phyloP scores from a whole-genome alignment of 1,284 basidiomycete genomes.

The Apiotrichum montevideense region DNA sequence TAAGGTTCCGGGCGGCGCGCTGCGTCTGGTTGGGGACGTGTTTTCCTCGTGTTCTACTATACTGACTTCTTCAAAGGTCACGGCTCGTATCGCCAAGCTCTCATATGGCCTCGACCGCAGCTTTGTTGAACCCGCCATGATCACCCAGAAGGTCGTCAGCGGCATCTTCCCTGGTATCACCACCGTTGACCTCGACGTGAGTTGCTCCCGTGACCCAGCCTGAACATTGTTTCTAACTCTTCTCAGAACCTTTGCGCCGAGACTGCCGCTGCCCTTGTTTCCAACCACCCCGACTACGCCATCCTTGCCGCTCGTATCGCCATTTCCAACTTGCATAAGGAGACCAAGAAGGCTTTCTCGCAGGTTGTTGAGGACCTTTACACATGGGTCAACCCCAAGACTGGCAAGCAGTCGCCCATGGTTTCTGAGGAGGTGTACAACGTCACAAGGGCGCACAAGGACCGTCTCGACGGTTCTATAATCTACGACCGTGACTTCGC shows the following conservation, averaged over 20 bases:
- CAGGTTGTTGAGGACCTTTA: conserved; percentile 87
- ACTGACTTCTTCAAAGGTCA: conserved; percentile 5
- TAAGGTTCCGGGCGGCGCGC: no score
- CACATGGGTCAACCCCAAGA: conserved; percentile 96
- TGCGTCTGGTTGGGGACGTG: no score
- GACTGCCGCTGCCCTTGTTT: conserved; percentile 95
- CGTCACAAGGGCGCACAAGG: conserved; percentile 74
- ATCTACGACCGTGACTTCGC: conserved; percentile 98
- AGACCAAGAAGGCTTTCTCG: conserved; percentile 96
- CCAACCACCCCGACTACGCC: conserved; percentile 92
- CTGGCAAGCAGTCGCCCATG: conserved; percentile 78
- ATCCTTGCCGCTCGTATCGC: conserved; percentile 89
- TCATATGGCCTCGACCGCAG: conserved; percentile 94
- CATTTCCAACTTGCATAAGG: conserved; percentile 98
- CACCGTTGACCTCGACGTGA: conserved; percentile 82
- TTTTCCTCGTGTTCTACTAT: no score
- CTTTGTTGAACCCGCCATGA: conserved; percentile 91
- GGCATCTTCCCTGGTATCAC: conserved; percentile 89
- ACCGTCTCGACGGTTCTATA: conserved; percentile 83
- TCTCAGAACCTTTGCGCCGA: conserved; percentile 75
- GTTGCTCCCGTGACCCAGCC: not conserved
- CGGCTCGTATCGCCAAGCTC: conserved; percentile 69
- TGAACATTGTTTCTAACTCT: conserved; percentile 27
- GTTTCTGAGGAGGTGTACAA: conserved; percentile 85
- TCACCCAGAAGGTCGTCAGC: conserved; percentile 89